These are phyloP conservation scores for Pseudopithomyces chartarum DNA, from an alignment of 2,329 filamentous ascomycete genomes.

Conservation along the genomic window DNA sequence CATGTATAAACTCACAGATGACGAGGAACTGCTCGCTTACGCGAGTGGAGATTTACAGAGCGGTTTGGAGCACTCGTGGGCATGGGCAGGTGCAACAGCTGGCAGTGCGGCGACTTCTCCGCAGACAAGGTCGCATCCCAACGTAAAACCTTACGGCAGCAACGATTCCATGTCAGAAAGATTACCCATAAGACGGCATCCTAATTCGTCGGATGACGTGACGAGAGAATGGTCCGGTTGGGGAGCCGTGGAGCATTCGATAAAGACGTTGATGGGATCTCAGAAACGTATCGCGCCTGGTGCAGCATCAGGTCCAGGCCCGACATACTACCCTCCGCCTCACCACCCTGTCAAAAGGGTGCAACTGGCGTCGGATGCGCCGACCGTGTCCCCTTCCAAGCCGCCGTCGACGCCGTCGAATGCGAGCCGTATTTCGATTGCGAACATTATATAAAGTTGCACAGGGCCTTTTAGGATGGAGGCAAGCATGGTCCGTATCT, in stretches of 20 bases:
- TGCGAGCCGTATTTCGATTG: slow-evolving; percentile 52
- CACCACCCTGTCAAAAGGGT: slow-evolving; percentile 46
- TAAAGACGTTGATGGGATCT: slow-evolving; percentile 61
- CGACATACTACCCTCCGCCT: slow-evolving; percentile 42
- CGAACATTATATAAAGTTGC: slow-evolving; percentile 47
- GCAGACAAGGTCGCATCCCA: slow-evolving; percentile 6
- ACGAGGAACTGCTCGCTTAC: slow-evolving; percentile 89
- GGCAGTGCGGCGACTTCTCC: slow-evolving; percentile 7
- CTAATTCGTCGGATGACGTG: slow-evolving; percentile 62
- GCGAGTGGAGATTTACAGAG: slow-evolving; percentile 86
- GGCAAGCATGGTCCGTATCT: neutral
- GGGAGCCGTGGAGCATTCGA: slow-evolving; percentile 70
- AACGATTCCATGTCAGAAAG: slow-evolving; percentile 41
- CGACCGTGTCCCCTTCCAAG: slow-evolving; percentile 20
- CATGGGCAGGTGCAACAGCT: slow-evolving; percentile 66
- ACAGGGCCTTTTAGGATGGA: neutral
- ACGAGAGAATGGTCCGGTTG: slow-evolving; percentile 78
- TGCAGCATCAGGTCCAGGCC: slow-evolving; percentile 25
- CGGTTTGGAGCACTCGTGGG: slow-evolving; percentile 77
- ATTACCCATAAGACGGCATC: slow-evolving; percentile 55
- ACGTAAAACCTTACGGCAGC: slow-evolving; percentile 24
- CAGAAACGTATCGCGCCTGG: slow-evolving; percentile 40
- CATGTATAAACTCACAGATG: slow-evolving; percentile 58
- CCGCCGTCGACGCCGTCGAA: slow-evolving; percentile 38
- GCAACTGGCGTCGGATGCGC: slow-evolving; percentile 35